phyloP scores from a whole-genome alignment of 2,329 filamentous ascomycete species.

The Tympanopsis confertula region DNA sequence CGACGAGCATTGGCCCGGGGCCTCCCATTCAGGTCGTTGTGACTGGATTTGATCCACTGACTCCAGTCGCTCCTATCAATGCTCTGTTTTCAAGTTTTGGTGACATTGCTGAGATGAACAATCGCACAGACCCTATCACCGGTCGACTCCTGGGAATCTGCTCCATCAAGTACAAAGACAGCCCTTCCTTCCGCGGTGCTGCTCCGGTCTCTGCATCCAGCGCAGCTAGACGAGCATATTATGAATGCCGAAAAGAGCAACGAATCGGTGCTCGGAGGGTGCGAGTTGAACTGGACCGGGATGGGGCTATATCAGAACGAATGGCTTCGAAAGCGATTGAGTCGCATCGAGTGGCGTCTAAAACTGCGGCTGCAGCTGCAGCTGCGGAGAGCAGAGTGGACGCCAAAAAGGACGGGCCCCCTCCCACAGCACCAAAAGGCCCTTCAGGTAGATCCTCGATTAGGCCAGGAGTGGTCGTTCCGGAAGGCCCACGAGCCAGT shows the following conservation, averaged over 20 bases:
- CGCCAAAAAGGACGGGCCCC: conserved; percentile 34
- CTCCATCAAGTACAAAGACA: conserved; percentile 50
- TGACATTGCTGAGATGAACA: conserved; percentile 45
- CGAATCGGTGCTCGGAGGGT: conserved; percentile 45
- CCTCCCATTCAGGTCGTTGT: conserved; percentile 50
- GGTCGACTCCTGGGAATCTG: conserved; percentile 55
- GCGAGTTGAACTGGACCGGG: conserved; percentile 47
- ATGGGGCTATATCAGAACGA: conserved; percentile 41
- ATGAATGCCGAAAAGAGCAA: conserved; percentile 47
- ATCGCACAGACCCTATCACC: conserved; percentile 51
- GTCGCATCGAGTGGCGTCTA: not conserved
- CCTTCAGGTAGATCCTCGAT: conserved; percentile 33
- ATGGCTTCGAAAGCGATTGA: conserved; percentile 27
- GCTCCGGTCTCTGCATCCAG: conserved; percentile 36
- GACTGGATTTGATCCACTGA: conserved; percentile 50
- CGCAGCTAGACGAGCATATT: conserved; percentile 40
- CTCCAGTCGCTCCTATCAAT: conserved; percentile 36
- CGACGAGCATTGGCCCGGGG: conserved; percentile 44
- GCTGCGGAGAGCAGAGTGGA: conserved; percentile 11
- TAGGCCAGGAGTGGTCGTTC: not conserved
- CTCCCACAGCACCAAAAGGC: conserved; percentile 52
- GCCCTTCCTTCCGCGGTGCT: conserved; percentile 31
- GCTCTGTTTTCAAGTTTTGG: conserved; percentile 42
- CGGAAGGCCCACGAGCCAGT: not conserved
- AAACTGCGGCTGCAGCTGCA: not conserved